Evolutionary conservation across 495 filamentous ascomycete species (phyloP).

Genomic region (Aspergillus haitiensis): DNA sequence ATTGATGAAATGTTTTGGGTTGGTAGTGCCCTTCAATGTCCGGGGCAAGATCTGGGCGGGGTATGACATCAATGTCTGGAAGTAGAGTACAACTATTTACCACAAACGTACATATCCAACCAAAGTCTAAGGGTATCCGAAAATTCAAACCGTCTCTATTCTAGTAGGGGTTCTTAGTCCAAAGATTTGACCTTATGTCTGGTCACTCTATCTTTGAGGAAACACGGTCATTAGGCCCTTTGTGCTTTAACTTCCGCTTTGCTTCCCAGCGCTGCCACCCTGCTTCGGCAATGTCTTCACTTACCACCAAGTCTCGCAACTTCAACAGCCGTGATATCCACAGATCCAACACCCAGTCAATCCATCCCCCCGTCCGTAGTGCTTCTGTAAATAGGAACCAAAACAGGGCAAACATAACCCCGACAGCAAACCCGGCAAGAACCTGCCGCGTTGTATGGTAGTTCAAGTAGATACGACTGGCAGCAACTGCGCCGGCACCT

Average conservation of each 20-base stretch:
- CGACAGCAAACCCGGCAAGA: slow-evolving; percentile 71
- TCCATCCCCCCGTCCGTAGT: slow-evolving; percentile 59
- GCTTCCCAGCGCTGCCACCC: slow-evolving; percentile 92
- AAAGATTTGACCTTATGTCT: not conserved
- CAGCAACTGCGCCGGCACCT: slow-evolving; percentile 68
- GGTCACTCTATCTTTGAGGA: slow-evolving; percentile 36
- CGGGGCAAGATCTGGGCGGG: no score
- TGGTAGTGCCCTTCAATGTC: no score
- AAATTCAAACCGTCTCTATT: slow-evolving; percentile 5
- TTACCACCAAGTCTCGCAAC: slow-evolving; percentile 79
- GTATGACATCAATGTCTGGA: not conserved
- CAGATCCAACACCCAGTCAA: slow-evolving; percentile 72
- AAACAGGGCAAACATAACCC: slow-evolving; percentile 63
- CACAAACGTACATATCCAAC: not conserved
- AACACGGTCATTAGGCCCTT: slow-evolving; percentile 22
- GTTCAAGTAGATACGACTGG: slow-evolving; percentile 82
- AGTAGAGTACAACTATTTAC: not conserved
- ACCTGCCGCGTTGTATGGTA: slow-evolving; percentile 94
- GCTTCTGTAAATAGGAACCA: slow-evolving; percentile 77
- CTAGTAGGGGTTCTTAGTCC: not conserved
- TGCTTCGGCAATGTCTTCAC: slow-evolving; percentile 86
- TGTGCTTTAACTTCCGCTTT: slow-evolving; percentile 43
- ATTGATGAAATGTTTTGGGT: no score
- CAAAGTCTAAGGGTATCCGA: slow-evolving; percentile 8
- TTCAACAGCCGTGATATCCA: slow-evolving; percentile 64